phyloP scores from a whole-genome alignment of 164 flowering plant species.

The Aristolochia fimbriata region DNA sequence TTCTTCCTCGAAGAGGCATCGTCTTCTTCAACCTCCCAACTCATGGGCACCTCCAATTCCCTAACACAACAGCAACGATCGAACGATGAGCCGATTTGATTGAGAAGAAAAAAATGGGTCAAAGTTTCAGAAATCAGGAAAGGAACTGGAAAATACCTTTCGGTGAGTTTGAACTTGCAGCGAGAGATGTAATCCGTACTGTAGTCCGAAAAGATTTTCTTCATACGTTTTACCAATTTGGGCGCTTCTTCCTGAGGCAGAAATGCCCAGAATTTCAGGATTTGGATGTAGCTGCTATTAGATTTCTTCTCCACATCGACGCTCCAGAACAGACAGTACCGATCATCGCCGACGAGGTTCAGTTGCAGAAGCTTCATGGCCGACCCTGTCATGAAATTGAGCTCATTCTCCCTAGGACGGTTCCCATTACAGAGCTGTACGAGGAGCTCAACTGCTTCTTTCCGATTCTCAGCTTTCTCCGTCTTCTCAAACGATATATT shows the following conservation, averaged over 20 bases:
- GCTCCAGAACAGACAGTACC: slow-evolving; percentile 25
- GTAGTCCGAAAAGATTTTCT: slow-evolving; percentile 7
- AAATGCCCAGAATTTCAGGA: slow-evolving; percentile 61
- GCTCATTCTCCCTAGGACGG: slow-evolving; percentile 15
- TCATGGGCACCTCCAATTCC: no score
- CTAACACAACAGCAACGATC: no score
- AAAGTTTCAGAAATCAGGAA: neutral
- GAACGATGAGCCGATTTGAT: no score
- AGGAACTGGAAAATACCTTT: slow-evolving; percentile 40
- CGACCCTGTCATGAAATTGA: slow-evolving; percentile 1
- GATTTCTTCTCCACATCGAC: slow-evolving; percentile 18
- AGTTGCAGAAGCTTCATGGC: slow-evolving; percentile 20
- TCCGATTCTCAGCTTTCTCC: slow-evolving; percentile 1
- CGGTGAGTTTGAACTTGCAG: slow-evolving; percentile 40
- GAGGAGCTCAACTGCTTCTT: slow-evolving; percentile 17
- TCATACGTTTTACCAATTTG: slow-evolving; percentile 25
- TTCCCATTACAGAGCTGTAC: slow-evolving; percentile 31
- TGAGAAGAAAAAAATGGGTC: no score
- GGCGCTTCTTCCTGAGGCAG: slow-evolving; percentile 44
- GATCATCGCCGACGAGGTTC: slow-evolving; percentile 15
- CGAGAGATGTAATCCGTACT: slow-evolving; percentile 25
- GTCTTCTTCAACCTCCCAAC: no score
- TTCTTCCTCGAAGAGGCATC: no score
- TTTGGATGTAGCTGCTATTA: slow-evolving; percentile 13
- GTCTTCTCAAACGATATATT: slow-evolving; percentile 16